These are phyloP conservation scores for Candida oleophila DNA, from an alignment of 805 yeast genomes.

Conservation along the genomic window DNA sequence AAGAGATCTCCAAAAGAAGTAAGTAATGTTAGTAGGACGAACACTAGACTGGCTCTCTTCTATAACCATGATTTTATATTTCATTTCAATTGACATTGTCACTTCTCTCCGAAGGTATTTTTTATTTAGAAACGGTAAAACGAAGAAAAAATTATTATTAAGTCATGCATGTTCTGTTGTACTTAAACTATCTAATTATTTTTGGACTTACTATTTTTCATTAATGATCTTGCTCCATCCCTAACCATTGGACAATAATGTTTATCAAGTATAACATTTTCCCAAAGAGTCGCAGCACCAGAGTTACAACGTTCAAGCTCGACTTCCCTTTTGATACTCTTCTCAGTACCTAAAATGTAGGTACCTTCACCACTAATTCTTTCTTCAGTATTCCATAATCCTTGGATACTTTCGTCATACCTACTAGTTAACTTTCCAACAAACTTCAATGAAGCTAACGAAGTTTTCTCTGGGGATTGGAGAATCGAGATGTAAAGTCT, in stretches of 20 bases:
- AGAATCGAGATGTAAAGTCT: slow-evolving; percentile 64
- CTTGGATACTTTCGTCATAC: slow-evolving; percentile 65
- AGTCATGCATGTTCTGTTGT: too few relatives aligned
- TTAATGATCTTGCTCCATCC: slow-evolving; percentile 52
- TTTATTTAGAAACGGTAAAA: too few relatives aligned
- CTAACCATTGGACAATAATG: slow-evolving; percentile 85
- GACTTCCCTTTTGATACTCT: slow-evolving; percentile 41
- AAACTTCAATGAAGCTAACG: slow-evolving; percentile 74
- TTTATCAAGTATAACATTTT: slow-evolving; percentile 68
- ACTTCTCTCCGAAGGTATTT: too few relatives aligned
- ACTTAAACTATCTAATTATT: neutral
- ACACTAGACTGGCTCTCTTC: too few relatives aligned
- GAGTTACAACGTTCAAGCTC: slow-evolving; percentile 77
- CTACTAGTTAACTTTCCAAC: slow-evolving; percentile 71
- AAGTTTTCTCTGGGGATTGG: slow-evolving; percentile 85
- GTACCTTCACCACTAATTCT: slow-evolving; percentile 74
- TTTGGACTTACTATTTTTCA: slow-evolving; percentile 35
- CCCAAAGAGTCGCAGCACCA: slow-evolving; percentile 91
- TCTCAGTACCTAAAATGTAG: slow-evolving; percentile 57
- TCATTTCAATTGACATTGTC: too few relatives aligned
- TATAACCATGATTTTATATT: too few relatives aligned
- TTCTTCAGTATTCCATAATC: slow-evolving; percentile 86
- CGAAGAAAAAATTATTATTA: too few relatives aligned
- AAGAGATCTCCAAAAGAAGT: too few relatives aligned
- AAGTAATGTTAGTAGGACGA: too few relatives aligned